Percentiles rank a stretch among this genome's conserved stretches.
Evolutionary conservation across 352 stramenopile genomes (phyloP).

Genomic region (Phytophthora chlamydospora): DNA sequence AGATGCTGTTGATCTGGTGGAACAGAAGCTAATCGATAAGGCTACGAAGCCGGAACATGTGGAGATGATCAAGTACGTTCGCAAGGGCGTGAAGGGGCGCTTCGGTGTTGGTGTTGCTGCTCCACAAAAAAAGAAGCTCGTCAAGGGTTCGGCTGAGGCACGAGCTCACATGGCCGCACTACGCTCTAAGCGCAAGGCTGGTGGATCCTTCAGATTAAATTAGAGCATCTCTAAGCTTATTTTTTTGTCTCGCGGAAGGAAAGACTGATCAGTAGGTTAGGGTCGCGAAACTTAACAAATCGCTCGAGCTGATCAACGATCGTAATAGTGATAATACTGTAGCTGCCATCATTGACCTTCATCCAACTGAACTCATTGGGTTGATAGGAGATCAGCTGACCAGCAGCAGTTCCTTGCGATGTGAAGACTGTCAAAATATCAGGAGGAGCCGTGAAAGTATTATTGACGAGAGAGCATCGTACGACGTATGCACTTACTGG

Average conservation of each 20-base stretch:
- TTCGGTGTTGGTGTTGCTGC: conserved; percentile 8
- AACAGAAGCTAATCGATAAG: neutral
- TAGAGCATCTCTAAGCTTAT: neutral
- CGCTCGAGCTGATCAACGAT: conserved; percentile 13
- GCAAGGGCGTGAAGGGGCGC: neutral
- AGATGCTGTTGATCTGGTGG: neutral
- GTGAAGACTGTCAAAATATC: conserved; percentile 6
- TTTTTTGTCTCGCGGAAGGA: neutral
- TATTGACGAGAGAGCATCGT: conserved; percentile 10
- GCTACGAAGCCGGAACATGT: conserved; percentile 3
- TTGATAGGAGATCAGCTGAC: conserved; percentile 1
- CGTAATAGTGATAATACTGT: neutral
- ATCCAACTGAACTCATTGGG: conserved; percentile 4
- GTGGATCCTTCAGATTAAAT: conserved; percentile 1
- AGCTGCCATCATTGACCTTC: neutral
- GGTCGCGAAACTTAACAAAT: too few species aligned
- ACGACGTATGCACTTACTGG: conserved; percentile 7
- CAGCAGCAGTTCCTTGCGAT: neutral
- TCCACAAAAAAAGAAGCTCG: neutral
- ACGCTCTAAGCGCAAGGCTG: conserved; percentile 1
- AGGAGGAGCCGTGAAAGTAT: neutral
- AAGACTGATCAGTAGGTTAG: too few species aligned
- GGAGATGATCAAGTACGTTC: conserved; percentile 1
- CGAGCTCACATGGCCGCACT: neutral
- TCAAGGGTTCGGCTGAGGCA: neutral